Conservation (phyloP, 2,329 filamentous ascomycete species). For the Penicillium sp. region DNA sequence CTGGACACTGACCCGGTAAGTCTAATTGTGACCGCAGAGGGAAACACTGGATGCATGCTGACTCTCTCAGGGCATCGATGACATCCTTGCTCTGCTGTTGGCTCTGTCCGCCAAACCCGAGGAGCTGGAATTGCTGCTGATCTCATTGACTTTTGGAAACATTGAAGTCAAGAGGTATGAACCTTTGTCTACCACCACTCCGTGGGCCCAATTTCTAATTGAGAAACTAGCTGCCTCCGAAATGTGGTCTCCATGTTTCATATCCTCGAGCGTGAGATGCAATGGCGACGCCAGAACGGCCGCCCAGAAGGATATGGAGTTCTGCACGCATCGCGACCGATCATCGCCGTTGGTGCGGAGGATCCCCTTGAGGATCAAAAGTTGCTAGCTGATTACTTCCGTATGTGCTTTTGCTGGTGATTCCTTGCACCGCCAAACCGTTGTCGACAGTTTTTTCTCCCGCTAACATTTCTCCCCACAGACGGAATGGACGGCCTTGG, state of each 20-base stretch:
- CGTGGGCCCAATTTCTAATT: neutral
- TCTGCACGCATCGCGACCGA: constrained; percentile 66
- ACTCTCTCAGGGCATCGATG: constrained; percentile 64
- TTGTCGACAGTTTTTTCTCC: neutral
- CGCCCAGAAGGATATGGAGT: constrained; percentile 65
- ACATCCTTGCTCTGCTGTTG: constrained; percentile 80
- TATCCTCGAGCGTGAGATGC: constrained; percentile 79
- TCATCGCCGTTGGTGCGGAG: constrained; percentile 80
- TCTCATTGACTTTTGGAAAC: constrained; percentile 92
- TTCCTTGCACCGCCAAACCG: neutral
- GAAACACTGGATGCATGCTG: neutral
- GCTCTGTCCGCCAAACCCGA: constrained; percentile 75
- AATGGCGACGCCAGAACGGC: constrained; percentile 69
- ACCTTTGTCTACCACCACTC: too few species aligned
- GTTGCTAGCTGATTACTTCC: constrained; percentile 80
- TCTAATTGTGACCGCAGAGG: neutral
- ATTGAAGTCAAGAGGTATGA: constrained; percentile 71
- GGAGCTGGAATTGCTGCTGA: constrained; percentile 76
- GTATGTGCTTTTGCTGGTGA: constrained; percentile 46
- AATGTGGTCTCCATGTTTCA: constrained; percentile 91
- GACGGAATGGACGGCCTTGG: constrained; percentile 73
- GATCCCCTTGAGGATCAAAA: constrained; percentile 78
- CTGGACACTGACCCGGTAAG: constrained; percentile 90
- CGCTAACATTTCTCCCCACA: constrained; percentile 29
- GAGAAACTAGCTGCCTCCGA: constrained; percentile 61